phyloP scores from a whole-genome alignment of 2,329 filamentous ascomycete genomes.

The Aureobasidium mangrovei region DNA sequence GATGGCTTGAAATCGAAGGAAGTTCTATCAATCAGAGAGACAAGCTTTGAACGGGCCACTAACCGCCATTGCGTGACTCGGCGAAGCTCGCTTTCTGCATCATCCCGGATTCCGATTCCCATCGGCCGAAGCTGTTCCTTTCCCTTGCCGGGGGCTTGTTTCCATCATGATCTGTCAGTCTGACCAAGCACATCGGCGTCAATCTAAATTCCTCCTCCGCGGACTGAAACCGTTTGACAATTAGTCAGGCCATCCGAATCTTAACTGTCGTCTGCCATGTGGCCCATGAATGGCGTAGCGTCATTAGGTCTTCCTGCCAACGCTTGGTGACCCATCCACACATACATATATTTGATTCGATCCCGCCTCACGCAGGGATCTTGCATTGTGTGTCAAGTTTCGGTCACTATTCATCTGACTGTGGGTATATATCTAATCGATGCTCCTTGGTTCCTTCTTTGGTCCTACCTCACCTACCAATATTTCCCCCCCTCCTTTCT shows the following conservation, averaged over 20 bases:
- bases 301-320: constrained; percentile 11
- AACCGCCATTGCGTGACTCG: constrained; percentile 11
- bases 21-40: background rate
- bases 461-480: background rate
- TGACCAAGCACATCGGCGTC: constrained; percentile 10
- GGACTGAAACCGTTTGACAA: constrained; percentile 13
- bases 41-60: constrained; percentile 2
- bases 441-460: background rate
- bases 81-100: background rate
- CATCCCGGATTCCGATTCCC: background rate
- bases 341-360: constrained; percentile 11
- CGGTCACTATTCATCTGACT: background rate
- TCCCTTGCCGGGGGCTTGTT: background rate
- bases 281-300: constrained; percentile 4
- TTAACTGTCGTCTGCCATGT: constrained; percentile 8
- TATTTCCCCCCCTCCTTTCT: background rate
- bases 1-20: background rate
- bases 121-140: constrained; percentile 1
- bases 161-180: constrained; percentile 7
- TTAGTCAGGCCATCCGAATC: constrained; percentile 13
- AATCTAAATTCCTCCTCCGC: constrained; percentile 12
- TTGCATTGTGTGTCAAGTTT: constrained; percentile 3
- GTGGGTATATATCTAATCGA: background rate
- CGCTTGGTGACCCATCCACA: constrained; percentile 7
- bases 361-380: constrained; percentile 2